Evolutionary conservation across 2,329 filamentous ascomycete genomes (phyloP), one percentile per base, ranked within the genome.

Genomic region (Colletotrichum navitas): DNA sequence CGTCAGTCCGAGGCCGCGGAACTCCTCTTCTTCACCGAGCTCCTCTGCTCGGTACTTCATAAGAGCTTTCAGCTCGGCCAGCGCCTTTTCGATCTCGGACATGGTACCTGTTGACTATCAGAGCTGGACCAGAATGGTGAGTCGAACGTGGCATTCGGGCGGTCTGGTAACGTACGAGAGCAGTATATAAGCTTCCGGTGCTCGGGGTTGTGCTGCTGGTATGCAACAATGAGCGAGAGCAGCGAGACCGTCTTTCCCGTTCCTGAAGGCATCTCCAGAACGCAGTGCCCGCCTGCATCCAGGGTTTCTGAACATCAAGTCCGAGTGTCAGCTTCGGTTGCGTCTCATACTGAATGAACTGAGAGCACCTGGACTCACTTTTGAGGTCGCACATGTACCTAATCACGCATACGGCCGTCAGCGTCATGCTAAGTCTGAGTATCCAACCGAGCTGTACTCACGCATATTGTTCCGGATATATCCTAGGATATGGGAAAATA

Each of bases 21-120:
- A 99, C 24, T 99, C 95, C 81, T 99, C 96, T 74, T 92, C 92
- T 71, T 92, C 87, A 0, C 96, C 96, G n/a, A 99, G 88, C 80
- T 98, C 90, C 74, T 97, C 89, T 7, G 94, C 86, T 21, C 96
- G 92, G 79, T 97, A 98, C 79, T 97, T 97, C 95, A 99, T 99
- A 64, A 99, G 83, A 32, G 91, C 91, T 80, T 96, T 94, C 76
- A 99, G 81, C 82, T 99, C 96, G 12, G 94, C 93, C 63, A 99
- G 83, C 0, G 97, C 96, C 83, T 99, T 99, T 80, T 99, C 96
- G 78, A 99, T 99, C 84, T 99, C 96, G 47, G 96, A 99, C 95
- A 99, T 99, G 68, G 96, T 99, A 84, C 89, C 89, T 90, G 60
- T 29, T n/a, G 10, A 58, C 2, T 12, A 18, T 70, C 21, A 66